Evolutionary conservation across 2,329 filamentous ascomycete genomes (phyloP), one percentile per base, ranked within the genome.

Genomic region (Aspergillus tubingensis): DNA sequence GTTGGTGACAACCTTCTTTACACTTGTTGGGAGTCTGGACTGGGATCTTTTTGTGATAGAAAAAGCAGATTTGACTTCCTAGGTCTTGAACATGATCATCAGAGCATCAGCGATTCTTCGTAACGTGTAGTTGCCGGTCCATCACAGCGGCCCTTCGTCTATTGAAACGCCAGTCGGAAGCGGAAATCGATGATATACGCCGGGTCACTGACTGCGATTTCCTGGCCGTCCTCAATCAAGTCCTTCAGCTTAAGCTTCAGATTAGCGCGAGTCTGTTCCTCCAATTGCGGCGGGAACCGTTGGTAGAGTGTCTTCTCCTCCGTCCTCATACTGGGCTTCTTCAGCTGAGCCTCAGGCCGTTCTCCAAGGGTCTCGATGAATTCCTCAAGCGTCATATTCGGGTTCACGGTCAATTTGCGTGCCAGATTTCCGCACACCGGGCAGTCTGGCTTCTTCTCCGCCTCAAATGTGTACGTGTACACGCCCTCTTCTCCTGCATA

Each of bases 381-480:
- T 32, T 96, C 91, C 67, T 90, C 85, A 38, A 99, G 81, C 0
- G 91, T 96, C 71, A 82, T 82, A 44, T 86, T 83, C 0, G 89
- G 85, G 69, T 92, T 85, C 23, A 96, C 85, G 2, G 85, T 79
- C 13, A 98, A 82, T 25, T 89, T 88, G 55, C 91, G 89, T 3
- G 95, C 88, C 60, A 91, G 79, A 56, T 91, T 90, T 17, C 94
- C 93, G 72, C 95, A 99, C 6, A 98, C 95, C 2, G 95, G 92
- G 66, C 95, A 99, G 76, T 98, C 95, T 15, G 89, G 85, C 76
- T 97, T 98, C 81, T 91, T 91, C 78, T 97, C 90, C 71, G 96
- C 92, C 71, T 92, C 89, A 75, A 98, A 99, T 0, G 95, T 99
- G 77, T 96, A 97, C 0, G 95, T 99, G 80, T 99, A 99, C 66